Base-by-base conservation (phyloP, 352 stramenopile genomes). In the Globisporangium polare region DNA sequence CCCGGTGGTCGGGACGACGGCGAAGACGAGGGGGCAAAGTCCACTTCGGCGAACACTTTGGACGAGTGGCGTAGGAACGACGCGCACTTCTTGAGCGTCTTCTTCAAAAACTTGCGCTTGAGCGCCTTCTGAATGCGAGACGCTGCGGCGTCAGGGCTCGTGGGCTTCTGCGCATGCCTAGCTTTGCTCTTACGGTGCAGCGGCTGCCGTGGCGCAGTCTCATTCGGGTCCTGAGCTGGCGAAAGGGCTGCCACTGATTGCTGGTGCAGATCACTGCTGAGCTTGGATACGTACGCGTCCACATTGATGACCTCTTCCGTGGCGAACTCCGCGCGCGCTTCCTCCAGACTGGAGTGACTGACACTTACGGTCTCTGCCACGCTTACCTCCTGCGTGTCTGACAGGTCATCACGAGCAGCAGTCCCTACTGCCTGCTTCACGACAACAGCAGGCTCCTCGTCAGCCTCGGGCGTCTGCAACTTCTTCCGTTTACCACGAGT, bases 61-160 rank as follows among this genome's bases (percentile, higher is more conserved):
- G 59, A 59, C 49, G 59, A 65, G 49, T 65, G 59, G 12, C 59
- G 59, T 17, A 65, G 20, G 37, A 65, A 65, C 20, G 50, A 45
- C 29, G 49, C 22, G 59, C 59, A 65, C 37, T 65, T 58, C 51
- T 58, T 65, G 22, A 63, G 55, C 24, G 55, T 61, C 29, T 53
- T 61, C 41, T 61, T 56, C 5, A 64, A n/a, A 22, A 65, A 53
- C 18, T 59, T 58, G n/a, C 33, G 27, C n/a, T 65, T 65, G 33
- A 65, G 59, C 12, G 59, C 59, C 27, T 65, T 65, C 31, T 65
- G 59, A 33, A 65, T 65, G 49, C 29, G 39, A 37, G 29, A 37
- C 9, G 59, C 59, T 0, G 59, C 59, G 27, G 27, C 59, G 27
- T 65, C 37, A 0, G 24, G 33, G 5, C 35, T 57, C 10, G 22